Conservation (phyloP, 176 grass and related monocot genomes). For the Musa acuminata region DNA sequence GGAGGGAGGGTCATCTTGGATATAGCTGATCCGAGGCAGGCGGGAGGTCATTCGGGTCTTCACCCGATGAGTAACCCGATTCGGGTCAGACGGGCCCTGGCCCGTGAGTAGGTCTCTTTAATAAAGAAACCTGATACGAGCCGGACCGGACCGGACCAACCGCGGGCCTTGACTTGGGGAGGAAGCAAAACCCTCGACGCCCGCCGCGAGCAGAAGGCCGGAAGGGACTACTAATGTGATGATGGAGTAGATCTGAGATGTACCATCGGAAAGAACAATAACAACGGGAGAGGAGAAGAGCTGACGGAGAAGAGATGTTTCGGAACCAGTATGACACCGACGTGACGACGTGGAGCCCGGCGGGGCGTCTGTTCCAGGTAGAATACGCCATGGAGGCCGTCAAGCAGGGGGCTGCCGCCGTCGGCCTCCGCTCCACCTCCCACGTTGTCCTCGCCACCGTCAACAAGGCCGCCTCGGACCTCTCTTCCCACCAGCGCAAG, state of each 20-base stretch:
- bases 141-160: not conserved
- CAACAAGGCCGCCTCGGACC: conserved; percentile 85
- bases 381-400: conserved; percentile 99
- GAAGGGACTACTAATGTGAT: not conserved
- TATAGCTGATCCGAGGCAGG: no score
- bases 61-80: no score
- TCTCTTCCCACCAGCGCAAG: conserved; percentile 93
- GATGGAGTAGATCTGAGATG: not conserved
- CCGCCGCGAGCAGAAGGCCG: not conserved
- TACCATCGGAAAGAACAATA: not conserved
- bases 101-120: no score
- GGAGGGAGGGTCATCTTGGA: no score
- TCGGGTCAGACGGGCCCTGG: no score
- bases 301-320: conserved; percentile 24
- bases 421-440: conserved; percentile 65
- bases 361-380: conserved; percentile 93
- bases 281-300: not conserved
- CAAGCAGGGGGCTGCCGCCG: conserved; percentile 91
- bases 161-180: not conserved
- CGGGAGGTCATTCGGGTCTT: no score
- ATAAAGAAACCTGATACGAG: no score
- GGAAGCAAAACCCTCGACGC: not conserved
- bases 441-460: conserved; percentile 62
- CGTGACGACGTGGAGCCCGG: conserved; percentile 92
- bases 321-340: conserved; percentile 98